A percentile compares a stretch with the other conserved stretches of the same genome.
phyloP scores from a whole-genome alignment of 2,329 filamentous ascomycete genomes.

The Epicoccum nigrum region DNA sequence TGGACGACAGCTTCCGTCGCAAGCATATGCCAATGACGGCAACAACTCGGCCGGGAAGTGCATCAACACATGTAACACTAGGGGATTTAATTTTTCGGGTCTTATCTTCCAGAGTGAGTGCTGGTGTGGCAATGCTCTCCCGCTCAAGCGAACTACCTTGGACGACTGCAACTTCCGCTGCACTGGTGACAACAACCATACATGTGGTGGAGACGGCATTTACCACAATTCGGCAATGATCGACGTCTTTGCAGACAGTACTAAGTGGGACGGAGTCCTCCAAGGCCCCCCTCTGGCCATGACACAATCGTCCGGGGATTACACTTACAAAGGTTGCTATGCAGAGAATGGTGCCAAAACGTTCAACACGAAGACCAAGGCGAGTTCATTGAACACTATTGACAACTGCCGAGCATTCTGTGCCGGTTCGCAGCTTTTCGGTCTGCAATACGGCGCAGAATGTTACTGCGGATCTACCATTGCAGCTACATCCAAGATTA shows the following conservation, averaged over 20 bases:
- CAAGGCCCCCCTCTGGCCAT: constrained; percentile 26
- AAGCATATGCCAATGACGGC: constrained; percentile 49
- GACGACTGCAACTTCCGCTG: constrained; percentile 60
- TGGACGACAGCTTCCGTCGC: constrained; percentile 56
- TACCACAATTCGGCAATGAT: constrained; percentile 48
- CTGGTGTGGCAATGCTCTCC: constrained; percentile 60
- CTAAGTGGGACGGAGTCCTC: constrained; percentile 27
- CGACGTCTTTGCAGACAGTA: constrained; percentile 49
- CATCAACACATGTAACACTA: constrained; percentile 51
- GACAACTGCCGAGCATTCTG: constrained; percentile 30
- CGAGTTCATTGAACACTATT: constrained; percentile 11
- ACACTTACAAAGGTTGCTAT: constrained; percentile 22
- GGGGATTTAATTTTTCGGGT: constrained; percentile 53
- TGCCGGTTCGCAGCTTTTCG: constrained; percentile 35
- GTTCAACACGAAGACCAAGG: constrained; percentile 8
- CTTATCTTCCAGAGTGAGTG: constrained; percentile 60
- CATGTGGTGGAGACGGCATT: constrained; percentile 61
- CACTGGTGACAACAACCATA: constrained; percentile 56
- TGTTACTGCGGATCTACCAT: constrained; percentile 17
- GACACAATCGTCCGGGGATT: constrained; percentile 18
- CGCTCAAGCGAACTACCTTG: constrained; percentile 52
- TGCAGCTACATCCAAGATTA: constrained; percentile 2
- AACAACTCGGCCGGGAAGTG: constrained; percentile 55
- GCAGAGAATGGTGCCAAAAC: constrained; percentile 19
- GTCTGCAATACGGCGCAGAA: constrained; percentile 39